Evolutionary conservation across 345 rosid genomes (phyloP), one percentile per base, ranked within the genome.

Genomic region (Excoecaria cochinchinensis): DNA sequence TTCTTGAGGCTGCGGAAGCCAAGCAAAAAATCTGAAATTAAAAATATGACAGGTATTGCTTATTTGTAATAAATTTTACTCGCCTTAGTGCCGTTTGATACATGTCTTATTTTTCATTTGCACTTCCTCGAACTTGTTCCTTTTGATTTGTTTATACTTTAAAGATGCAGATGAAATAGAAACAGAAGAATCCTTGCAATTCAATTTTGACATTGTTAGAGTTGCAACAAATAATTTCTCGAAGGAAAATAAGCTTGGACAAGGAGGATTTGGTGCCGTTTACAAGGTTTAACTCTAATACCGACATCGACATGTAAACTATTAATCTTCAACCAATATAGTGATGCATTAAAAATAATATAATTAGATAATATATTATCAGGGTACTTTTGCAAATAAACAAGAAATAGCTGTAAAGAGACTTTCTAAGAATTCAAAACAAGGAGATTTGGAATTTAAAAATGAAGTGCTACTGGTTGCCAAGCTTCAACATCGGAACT

Each of bases 211-310:
- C 17, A 69, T 80, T 57, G 59, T 86, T 25, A 79, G 65, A 58
- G 39, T 31, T 36, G 85, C 89, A 8, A 88, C 91, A 38, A 25
- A 79, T 51, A 42, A 83, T 40, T 88, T 84, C 51, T 80, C 84
- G 3, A 73, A 72, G 51, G 58, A 67, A 31, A 86, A 88, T 55
- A 69, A 78, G 79, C 79, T 86, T 55, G 89, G 86, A n/a, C 74
- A 79, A 60, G 88, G 91, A 53, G 91, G 91, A 65, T 88, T 85
- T 14, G 91, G 89, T 39, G 62, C 77, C 22, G 90, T 86, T 58
- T 85, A 81, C 72, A 81, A 80, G 86, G 87, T 87, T 0, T 15
- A 55, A 14, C 21, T 55, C 46, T 42, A 8, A 42, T 42, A 42
- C 31, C 31, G 31, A 31, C 44, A 40, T 6, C 6, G 44, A 40